These are phyloP conservation scores for Rhododendron griersonianum DNA, from an alignment of 148 eudicot genomes.

Conservation along the genomic window DNA sequence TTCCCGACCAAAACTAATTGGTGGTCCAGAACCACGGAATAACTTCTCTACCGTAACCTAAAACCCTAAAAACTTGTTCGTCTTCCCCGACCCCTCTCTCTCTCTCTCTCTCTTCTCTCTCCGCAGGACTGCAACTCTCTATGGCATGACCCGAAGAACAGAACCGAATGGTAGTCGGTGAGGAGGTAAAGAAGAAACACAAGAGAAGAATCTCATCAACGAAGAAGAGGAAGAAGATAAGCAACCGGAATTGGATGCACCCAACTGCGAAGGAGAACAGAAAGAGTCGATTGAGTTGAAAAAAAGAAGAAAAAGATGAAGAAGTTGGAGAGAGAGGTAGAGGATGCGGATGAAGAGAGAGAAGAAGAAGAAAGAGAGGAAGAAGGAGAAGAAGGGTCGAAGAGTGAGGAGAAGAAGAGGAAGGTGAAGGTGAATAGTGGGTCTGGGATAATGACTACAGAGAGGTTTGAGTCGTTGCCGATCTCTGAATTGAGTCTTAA, in stretches of 20 bases:
- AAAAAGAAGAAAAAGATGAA: conserved; percentile 6
- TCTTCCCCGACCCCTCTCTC: background rate
- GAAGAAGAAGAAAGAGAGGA: too few species aligned
- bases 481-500: conserved; percentile 53
- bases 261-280: background rate
- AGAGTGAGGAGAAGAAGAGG: too few species aligned
- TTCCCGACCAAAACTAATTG: too few species aligned
- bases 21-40: too few species aligned
- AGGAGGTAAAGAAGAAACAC: conserved; percentile 7
- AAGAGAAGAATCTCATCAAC: background rate
- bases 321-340: too few species aligned
- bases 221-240: background rate
- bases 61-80: background rate
- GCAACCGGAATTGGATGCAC: background rate
- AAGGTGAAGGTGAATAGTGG: conserved; percentile 34
- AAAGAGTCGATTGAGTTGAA: conserved; percentile 10
- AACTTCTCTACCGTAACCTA: background rate
- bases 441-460: conserved; percentile 69
- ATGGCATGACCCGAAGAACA: conserved; percentile 8
- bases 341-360: too few species aligned
- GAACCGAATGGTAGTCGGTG: background rate
- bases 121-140: conserved; percentile 6
- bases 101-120: background rate
- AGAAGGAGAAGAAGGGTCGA: too few species aligned
- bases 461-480: conserved; percentile 44